Base-by-base conservation (phyloP, 2,329 filamentous ascomycete genomes). In the Trichoderma asperellum region DNA sequence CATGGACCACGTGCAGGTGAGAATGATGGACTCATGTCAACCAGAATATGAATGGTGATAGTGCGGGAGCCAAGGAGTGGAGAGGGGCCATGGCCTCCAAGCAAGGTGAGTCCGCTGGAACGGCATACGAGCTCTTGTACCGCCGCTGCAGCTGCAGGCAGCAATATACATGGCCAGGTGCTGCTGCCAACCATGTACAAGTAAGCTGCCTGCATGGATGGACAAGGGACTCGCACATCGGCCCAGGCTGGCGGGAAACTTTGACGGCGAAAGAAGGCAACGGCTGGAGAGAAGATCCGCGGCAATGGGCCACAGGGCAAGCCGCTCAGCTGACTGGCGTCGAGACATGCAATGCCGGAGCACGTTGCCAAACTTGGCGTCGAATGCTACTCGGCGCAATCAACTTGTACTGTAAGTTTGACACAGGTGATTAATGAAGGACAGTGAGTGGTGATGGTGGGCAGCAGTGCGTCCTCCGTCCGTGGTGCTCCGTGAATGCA, bases 281-380 rank as follows among this genome's bases (percentile, higher is more conserved):
- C 21, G 52, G 21, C 12, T 55, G 52, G 24, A 57, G n/a, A 43
- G 37, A 21, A 57, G 63, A 65, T 65, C 62, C 62, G 62, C 52
- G 62, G 62, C 52, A 47, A 43, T 43, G 62, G 40, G 55, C 62
- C 52, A 58, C 53, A 66, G 37, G 63, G 37, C 63, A 66, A 68
- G 67, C 67, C 67, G 67, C 67, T 68, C 67, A 68, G 67, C 67
- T 68, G 58, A 68, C 67, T 63, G 67, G 67, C 67, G 67, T 68
- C 29, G 29, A 47, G 52, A 68, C 29, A 37, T 56, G 55, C 52
- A 55, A 40, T 52, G 12, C 66, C 35, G 24, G 18, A 24, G 49
- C 32, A 37, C 40, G 66, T 57, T 68, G 58, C 66, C 58, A 62
- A 62, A 61, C 40, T 61, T 62, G 66, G 66, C 37, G 27, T 56